Base-by-base conservation (phyloP, 2,329 filamentous ascomycete genomes). In the Aspergillus nomiae region DNA sequence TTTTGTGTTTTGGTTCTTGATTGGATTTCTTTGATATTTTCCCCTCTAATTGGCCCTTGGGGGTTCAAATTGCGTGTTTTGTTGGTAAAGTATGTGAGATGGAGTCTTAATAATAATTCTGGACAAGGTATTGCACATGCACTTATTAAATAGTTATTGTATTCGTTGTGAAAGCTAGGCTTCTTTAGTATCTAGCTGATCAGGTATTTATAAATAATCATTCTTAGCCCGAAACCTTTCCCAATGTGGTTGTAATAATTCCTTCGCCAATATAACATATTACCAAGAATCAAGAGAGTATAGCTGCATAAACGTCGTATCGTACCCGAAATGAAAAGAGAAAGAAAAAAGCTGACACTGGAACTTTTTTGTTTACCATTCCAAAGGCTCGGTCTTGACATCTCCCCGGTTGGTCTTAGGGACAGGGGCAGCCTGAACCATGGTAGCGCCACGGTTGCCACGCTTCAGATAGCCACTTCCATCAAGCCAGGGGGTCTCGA, bases 351-450 rank as follows among this genome's bases (percentile, higher is more conserved):
- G 45, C n/a, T 24, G 45, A 59, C 32, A 57, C 46, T 11, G 14
- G n/a, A 11, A 54, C 51, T 54, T 54, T 36, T 36, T 54, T 34
- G 8, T 55, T 80, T 85, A 97, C 93, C 94, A 97, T 74, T 97
- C 93, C 69, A 97, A 82, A 54, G 94, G 94, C 80, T 97, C 93
- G 68, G 85, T 89, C 77, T 93, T 88, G 72, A 89, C 87, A 78
- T 96, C 90, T 1, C 94, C 94, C 19, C 92, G 84, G 81, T 97
- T 97, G 65, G 94, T 97, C 82, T 89, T 94, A 45, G 94, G 92
- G 46, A 97, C 89, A 6, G 92, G 88, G 12, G 82, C 85, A 12
- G 88, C 87, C 71, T 87, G 82, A 24, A 90, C 81, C 82, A 86
- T 88, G 11, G 88, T 86, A 2, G 87, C 66, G 28, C 73, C 85